A percentile compares a stretch with the other conserved stretches of the same genome.
phyloP scores from a whole-genome alignment of 306 rosid species.

The Gillenia trifoliata region DNA sequence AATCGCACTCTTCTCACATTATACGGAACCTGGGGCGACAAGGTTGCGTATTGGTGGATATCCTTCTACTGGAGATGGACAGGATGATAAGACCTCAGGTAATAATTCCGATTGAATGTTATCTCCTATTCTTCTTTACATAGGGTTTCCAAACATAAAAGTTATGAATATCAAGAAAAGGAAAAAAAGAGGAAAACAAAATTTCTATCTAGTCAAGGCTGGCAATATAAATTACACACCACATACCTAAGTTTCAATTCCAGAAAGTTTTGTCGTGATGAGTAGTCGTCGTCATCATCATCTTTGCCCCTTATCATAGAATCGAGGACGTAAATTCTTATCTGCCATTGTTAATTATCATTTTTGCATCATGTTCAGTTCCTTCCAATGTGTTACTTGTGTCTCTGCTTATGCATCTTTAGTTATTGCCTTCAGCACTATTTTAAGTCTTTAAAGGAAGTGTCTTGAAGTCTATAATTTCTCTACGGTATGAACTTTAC shows the following conservation, averaged over 20 bases:
- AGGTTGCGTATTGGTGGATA: conserved; percentile 74
- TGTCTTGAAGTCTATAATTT: neutral
- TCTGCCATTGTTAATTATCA: neutral
- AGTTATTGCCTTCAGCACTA: neutral
- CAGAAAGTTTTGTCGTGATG: too few species aligned
- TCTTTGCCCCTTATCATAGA: neutral
- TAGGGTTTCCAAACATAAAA: neutral
- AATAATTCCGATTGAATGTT: conserved; percentile 12
- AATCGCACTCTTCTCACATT: conserved; percentile 66
- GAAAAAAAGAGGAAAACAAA: neutral
- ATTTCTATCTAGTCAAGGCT: neutral
- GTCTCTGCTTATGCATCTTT: neutral
- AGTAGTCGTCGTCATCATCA: neutral
- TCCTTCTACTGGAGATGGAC: conserved; percentile 94
- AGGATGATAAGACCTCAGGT: conserved; percentile 85
- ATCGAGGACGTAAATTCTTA: neutral
- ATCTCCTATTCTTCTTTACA: conserved; percentile 1
- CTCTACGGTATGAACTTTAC: neutral
- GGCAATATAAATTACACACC: neutral
- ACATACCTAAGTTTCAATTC: neutral
- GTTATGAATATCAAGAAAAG: neutral
- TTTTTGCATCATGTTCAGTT: neutral
- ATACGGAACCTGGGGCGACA: conserved; percentile 48
- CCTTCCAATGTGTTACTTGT: neutral
- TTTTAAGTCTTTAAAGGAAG: neutral